Conservation (phyloP, 768 basidiomycete genomes). For the Tephrocybe sp. region DNA sequence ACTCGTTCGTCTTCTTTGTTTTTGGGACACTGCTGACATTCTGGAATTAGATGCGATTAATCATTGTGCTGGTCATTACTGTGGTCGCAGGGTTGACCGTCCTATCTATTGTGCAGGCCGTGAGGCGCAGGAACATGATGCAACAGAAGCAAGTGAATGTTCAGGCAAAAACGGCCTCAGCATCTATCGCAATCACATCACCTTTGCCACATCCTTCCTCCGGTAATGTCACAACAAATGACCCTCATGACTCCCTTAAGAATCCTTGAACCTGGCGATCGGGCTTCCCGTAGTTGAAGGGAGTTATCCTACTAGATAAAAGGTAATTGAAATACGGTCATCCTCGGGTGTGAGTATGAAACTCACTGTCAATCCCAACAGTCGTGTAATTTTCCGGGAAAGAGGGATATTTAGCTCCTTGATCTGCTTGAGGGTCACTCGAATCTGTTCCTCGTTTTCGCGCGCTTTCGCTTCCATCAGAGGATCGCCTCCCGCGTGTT, state of each 20-base stretch:
- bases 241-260: too few relatives aligned
- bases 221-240: background rate
- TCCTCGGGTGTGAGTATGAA: too few relatives aligned
- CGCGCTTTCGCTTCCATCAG: background rate
- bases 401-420: conserved; percentile 16
- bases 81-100: conserved; percentile 92
- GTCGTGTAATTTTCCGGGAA: conserved; percentile 13
- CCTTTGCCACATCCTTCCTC: background rate
- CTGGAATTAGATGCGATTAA: conserved; percentile 82
- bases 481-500: background rate
- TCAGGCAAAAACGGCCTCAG: background rate
- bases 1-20: conserved; percentile 1
- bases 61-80: conserved; percentile 83
- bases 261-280: too few relatives aligned
- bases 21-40: background rate
- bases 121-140: background rate
- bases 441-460: conserved; percentile 15
- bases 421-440: conserved; percentile 14
- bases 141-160: background rate
- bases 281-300: too few relatives aligned
- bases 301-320: too few relatives aligned
- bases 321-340: too few relatives aligned
- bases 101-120: conserved; percentile 84
- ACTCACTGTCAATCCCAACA: conserved; percentile 11
- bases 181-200: background rate